A percentile compares a stretch with the other conserved stretches of the same genome.
Conservation (phyloP, 2,329 filamentous ascomycete genomes). For the Verticillium alfalfae region DNA sequence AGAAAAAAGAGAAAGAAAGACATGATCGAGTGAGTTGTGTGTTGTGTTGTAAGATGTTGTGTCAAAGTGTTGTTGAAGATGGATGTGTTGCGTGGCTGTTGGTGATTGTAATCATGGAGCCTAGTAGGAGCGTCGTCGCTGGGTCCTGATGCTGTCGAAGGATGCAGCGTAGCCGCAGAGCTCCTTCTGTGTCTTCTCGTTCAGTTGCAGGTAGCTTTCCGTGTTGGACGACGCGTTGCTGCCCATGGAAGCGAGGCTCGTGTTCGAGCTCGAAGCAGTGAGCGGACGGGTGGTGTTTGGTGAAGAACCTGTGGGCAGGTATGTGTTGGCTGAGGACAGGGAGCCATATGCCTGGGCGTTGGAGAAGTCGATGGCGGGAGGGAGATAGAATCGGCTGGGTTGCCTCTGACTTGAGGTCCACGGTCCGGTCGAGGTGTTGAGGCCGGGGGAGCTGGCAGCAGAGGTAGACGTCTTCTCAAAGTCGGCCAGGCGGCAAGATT, state of each 20-base stretch:
- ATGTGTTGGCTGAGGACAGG: constrained; percentile 38
- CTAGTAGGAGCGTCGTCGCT: constrained; percentile 53
- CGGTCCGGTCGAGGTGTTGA: constrained; percentile 44
- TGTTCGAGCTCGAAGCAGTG: constrained; percentile 66
- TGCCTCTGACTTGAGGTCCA: constrained; percentile 34
- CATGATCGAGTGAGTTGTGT: constrained; percentile 24
- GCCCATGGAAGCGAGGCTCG: constrained; percentile 71
- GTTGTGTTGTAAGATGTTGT: constrained; percentile 1
- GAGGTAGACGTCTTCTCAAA: constrained; percentile 67
- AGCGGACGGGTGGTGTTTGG: constrained; percentile 19
- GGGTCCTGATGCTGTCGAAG: constrained; percentile 73
- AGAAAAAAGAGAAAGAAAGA: background rate
- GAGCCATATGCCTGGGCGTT: constrained; percentile 53
- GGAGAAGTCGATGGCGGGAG: constrained; percentile 71
- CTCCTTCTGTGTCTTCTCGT: constrained; percentile 72
- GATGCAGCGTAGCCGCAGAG: constrained; percentile 81
- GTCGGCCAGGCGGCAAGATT: constrained; percentile 83
- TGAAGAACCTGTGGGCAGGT: constrained; percentile 20
- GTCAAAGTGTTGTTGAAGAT: constrained; percentile 12
- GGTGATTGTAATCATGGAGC: constrained; percentile 7
- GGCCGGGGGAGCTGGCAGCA: constrained; percentile 51
- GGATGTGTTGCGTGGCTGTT: constrained; percentile 15
- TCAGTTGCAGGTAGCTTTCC: constrained; percentile 52
- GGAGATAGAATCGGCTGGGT: constrained; percentile 54
- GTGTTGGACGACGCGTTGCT: constrained; percentile 51